These are phyloP conservation scores for Rhizophagus clarus DNA, from an alignment of 192 early-diverging fungal genomes.

Conservation along the genomic window DNA sequence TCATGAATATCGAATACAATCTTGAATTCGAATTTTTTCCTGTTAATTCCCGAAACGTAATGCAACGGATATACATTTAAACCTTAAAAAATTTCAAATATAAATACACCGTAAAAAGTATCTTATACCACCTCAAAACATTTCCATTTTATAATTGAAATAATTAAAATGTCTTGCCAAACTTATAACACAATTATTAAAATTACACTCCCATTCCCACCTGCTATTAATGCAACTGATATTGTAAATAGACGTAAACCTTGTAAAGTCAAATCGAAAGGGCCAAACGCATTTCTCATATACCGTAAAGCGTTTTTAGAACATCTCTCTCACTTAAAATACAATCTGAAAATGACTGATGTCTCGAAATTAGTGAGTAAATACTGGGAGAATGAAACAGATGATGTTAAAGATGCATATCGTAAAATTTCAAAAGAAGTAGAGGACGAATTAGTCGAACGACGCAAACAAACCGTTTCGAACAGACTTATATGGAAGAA, in stretches of 20 bases:
- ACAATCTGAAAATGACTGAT: slow-evolving; percentile 4
- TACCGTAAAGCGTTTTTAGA: neutral
- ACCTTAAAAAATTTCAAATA: too few relatives aligned
- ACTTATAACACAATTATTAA: too few relatives aligned
- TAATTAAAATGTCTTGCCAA: too few relatives aligned
- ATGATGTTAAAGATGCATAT: slow-evolving; percentile 4
- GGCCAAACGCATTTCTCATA: slow-evolving; percentile 2
- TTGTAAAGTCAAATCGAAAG: neutral
- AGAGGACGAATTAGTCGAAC: neutral
- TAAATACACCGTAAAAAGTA: too few relatives aligned
- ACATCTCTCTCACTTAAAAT: neutral
- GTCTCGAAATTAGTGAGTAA: neutral
- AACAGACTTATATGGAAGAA: neutral
- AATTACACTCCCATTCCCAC: neutral
- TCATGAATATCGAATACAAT: too few relatives aligned
- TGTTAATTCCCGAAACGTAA: too few relatives aligned
- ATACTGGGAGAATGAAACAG: neutral
- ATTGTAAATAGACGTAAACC: neutral
- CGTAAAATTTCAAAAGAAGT: neutral
- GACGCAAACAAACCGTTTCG: neutral
- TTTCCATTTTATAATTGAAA: too few relatives aligned
- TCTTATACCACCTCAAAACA: too few relatives aligned
- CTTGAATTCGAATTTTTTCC: too few relatives aligned
- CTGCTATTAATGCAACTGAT: neutral
- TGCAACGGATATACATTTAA: too few relatives aligned